These are phyloP conservation scores for Dactylonectria macrodidyma DNA, from an alignment of 2,329 filamentous ascomycete species.

Conservation along the genomic window DNA sequence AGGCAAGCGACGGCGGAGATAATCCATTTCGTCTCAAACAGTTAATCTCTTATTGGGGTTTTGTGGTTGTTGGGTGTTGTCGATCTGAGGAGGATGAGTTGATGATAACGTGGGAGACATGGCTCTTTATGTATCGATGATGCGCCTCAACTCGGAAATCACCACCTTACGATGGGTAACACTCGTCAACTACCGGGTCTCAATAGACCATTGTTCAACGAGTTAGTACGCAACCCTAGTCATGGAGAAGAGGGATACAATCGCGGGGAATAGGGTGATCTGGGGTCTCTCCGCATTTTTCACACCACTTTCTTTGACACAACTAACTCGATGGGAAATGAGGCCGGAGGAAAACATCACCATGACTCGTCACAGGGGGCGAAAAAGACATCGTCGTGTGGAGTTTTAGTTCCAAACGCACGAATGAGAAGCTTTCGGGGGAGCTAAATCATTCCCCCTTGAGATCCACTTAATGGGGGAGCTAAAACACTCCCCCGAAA, in stretches of 20 bases:
- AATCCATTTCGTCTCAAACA: conserved; percentile 24
- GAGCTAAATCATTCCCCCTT: conserved; percentile 36
- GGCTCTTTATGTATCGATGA: not conserved
- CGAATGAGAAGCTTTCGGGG: conserved; percentile 42
- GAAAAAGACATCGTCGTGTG: not conserved
- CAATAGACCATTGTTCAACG: not conserved
- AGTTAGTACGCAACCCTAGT: not conserved
- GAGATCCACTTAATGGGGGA: conserved; percentile 14
- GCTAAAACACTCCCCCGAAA: conserved; percentile 18
- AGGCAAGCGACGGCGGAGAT: conserved; percentile 44
- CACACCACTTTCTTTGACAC: not conserved
- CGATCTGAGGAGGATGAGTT: not conserved
- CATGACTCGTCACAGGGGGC: not conserved
- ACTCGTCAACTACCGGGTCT: not conserved
- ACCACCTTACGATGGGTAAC: not conserved
- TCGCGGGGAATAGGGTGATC: not conserved
- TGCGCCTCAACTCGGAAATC: not conserved
- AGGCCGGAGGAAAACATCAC: not conserved
- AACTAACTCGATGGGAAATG: not conserved
- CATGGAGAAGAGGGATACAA: not conserved
- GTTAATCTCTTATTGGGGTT: not conserved
- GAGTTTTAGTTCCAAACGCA: not conserved
- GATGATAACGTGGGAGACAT: not conserved
- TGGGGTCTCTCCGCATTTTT: not conserved
- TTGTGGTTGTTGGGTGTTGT: conserved; percentile 25